Evolutionary conservation across 306 rosid species (phyloP), one percentile per base, ranked within the genome.

Genomic region (Neltuma alba): DNA sequence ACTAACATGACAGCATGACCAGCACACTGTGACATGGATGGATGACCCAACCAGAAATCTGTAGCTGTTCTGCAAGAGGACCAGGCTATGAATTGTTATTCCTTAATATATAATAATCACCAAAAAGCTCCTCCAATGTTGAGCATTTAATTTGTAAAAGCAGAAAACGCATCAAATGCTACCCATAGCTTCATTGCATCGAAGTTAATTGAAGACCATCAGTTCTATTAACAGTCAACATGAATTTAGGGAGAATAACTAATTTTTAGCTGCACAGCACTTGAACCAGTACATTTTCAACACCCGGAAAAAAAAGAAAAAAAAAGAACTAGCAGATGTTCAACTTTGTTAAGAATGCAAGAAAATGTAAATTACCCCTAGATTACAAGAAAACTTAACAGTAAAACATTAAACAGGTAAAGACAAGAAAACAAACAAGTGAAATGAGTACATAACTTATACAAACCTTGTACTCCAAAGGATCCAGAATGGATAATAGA

Each of bases 381-480:
- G 64, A 80, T 65, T 54, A 36, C 57, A 65, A 31, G 20, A 66
- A 66, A 65, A 38, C 18, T 63, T 45, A 42, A 31, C 74, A 73
- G 72, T 7, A 57, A 27, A 69, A 79, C 34, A 23, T 72, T 31
- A 55, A 70, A 70, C 14, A 55, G 73, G 58, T 3, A 20, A 41
- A n/a, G 61, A 77, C 50, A 74, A 38, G n/a, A 70, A 79, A 60
- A 75, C 27, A 48, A n/a, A 21, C 28, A 18, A 18, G 63, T 47
- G 68, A 73, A 54, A 54, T 63, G 34, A 50, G 37, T 33, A 82
- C 57, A 23, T n/a, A 55, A 55, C 33, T 75, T 68, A 23, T 73
- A 87, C 94, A 28, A 84, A 96, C 99, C 99, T 96, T 65, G 99
- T 93, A 82, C 99, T 96, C 96, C 96, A 84, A 61, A 96, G 97